Percentiles rank a stretch among this genome's conserved stretches.
Evolutionary conservation across 768 basidiomycete genomes (phyloP).

Genomic region (Rhodotorula toruloides): DNA sequence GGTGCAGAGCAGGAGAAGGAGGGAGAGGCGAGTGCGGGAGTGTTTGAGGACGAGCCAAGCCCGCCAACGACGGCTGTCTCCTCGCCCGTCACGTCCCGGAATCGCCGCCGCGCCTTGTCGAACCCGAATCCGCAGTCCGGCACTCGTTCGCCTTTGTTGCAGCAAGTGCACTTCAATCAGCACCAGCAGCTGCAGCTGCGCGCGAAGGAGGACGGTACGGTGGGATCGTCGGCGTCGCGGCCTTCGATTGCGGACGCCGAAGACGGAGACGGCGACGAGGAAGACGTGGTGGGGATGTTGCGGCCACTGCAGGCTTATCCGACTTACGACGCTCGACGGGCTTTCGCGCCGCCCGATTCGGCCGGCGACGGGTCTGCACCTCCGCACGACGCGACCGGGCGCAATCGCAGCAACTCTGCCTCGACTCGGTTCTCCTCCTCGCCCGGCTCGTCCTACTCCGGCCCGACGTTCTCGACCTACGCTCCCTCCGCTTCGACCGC

Average conservation of each 20-base stretch:
- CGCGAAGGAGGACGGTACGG: neutral
- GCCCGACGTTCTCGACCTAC: constrained; percentile 7
- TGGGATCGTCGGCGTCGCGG: constrained; percentile 6
- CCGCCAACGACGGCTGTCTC: neutral
- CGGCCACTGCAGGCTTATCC: constrained; percentile 1
- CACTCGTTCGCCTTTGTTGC: constrained; percentile 19
- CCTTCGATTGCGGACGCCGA: constrained; percentile 17
- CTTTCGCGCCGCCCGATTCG: too few species aligned
- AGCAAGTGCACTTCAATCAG: constrained; percentile 18
- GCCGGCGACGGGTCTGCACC: too few species aligned
- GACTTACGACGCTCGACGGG: neutral
- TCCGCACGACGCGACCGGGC: neutral
- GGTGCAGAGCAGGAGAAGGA: neutral
- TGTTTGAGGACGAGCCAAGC: constrained; percentile 5
- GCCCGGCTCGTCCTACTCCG: constrained; percentile 2
- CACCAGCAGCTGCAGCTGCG: constrained; percentile 1
- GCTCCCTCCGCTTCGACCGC: constrained; percentile 17
- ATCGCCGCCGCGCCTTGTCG: constrained; percentile 11
- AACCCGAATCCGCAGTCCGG: constrained; percentile 14
- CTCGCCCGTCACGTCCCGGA: neutral
- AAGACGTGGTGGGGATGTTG: neutral
- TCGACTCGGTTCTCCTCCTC: constrained; percentile 10
- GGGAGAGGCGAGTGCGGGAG: too few species aligned
- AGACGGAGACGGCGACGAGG: neutral
- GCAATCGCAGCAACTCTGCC: constrained; percentile 9